Evolutionary conservation across 257 asterid species (phyloP).

Genomic region (Gentiana straminea): DNA sequence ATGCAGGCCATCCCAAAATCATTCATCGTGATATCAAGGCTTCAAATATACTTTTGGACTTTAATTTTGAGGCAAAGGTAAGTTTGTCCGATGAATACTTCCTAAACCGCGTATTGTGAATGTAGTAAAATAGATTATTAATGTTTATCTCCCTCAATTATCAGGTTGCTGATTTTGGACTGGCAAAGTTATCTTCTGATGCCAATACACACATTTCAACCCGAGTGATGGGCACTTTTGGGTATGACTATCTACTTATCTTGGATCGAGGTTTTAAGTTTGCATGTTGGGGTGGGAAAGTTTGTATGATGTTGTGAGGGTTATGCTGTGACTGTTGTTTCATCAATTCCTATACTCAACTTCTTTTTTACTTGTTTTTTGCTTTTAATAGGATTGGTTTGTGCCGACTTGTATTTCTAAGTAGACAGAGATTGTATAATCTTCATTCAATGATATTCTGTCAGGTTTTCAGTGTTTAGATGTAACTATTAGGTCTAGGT

Average conservation of each 20-base stretch:
- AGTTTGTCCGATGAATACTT: background rate
- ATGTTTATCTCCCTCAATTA: background rate
- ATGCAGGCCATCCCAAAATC: conserved; percentile 81
- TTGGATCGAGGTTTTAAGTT: background rate
- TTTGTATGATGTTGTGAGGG: too few species aligned
- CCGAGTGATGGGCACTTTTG: conserved; percentile 94
- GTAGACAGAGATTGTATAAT: too few species aligned
- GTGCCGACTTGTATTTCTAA: too few species aligned
- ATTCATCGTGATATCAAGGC: conserved; percentile 93
- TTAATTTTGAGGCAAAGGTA: conserved; percentile 85
- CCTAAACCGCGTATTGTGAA: too few species aligned
- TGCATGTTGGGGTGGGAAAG: background rate
- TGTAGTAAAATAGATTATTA: background rate
- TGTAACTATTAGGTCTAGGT: too few species aligned
- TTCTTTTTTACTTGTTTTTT: too few species aligned
- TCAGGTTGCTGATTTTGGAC: conserved; percentile 99
- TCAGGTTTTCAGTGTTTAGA: too few species aligned
- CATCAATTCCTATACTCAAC: background rate
- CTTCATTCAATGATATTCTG: too few species aligned
- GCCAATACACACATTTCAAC: conserved; percentile 81
- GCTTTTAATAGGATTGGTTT: too few species aligned
- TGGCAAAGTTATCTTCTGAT: conserved; percentile 66
- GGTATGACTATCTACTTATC: conserved; percentile 30
- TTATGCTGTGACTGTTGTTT: background rate
- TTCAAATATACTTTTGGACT: conserved; percentile 76